Percentiles rank a stretch among this genome's conserved stretches.
phyloP scores from a whole-genome alignment of 2,329 filamentous ascomycete genomes.

The Aspergillus proliferans region DNA sequence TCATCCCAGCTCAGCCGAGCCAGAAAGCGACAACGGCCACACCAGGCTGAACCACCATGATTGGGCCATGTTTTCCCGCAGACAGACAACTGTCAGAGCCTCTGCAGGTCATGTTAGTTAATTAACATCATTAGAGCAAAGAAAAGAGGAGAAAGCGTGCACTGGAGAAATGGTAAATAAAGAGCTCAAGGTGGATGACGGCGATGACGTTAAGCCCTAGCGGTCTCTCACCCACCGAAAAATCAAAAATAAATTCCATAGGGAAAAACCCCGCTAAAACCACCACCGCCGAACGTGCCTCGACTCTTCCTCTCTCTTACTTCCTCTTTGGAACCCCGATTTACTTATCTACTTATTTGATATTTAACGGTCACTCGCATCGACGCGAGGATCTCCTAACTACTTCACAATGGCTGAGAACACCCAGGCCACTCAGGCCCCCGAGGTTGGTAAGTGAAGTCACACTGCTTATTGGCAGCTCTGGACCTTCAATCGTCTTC shows the following conservation, averaged over 20 bases:
- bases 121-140: not conserved
- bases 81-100: too few species aligned
- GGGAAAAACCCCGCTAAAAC: conserved; percentile 3
- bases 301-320: conserved; percentile 21
- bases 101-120: not conserved
- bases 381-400: conserved; percentile 18
- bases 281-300: conserved; percentile 16
- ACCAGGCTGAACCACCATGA: too few species aligned
- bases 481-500: not conserved
- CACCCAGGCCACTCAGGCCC: conserved; percentile 16
- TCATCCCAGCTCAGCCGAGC: too few species aligned
- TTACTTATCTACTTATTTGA: conserved; percentile 11
- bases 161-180: not conserved
- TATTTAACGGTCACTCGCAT: conserved; percentile 10
- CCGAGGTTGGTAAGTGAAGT: conserved; percentile 36
- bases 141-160: not conserved
- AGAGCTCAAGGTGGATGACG: too few species aligned
- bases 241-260: not conserved
- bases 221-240: conserved; percentile 12
- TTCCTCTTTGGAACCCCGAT: conserved; percentile 12
- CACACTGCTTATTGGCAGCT: not conserved
- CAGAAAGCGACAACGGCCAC: not conserved
- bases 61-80: too few species aligned
- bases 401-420: conserved; percentile 34
- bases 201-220: conserved; percentile 3